A percentile compares a stretch with the other conserved stretches of the same genome.
These are phyloP conservation scores for Sonneratia caseolaris DNA, from an alignment of 345 rosid species.

Conservation along the genomic window DNA sequence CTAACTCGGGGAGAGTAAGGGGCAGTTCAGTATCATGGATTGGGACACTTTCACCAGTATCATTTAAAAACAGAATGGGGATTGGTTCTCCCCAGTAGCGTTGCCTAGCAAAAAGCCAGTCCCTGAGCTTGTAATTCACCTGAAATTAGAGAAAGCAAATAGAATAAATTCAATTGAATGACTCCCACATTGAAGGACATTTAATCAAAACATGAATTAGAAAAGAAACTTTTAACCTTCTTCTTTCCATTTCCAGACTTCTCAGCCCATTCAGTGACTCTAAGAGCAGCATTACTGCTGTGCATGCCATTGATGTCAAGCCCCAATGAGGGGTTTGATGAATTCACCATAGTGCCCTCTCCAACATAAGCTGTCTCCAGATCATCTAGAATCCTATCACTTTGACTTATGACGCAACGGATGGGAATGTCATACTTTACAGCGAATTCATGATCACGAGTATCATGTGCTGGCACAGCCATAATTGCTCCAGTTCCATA, in stretches of 20 bases:
- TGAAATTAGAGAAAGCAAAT: conserved; percentile 16
- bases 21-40: conserved; percentile 70
- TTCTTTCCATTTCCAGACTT: conserved; percentile 69
- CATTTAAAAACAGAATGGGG: conserved; percentile 67
- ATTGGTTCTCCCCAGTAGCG: conserved; percentile 99
- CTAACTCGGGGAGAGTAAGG: conserved; percentile 74
- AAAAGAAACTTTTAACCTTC: conserved; percentile 41
- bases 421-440: conserved; percentile 61
- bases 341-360: conserved; percentile 48
- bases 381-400: conserved; percentile 29
- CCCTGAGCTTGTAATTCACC: conserved; percentile 92
- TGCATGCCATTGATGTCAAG: conserved; percentile 75
- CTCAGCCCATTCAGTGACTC: conserved; percentile 76
- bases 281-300: conserved; percentile 55
- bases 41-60: conserved; percentile 54
- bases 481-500: conserved; percentile 97
- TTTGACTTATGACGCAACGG: conserved; percentile 51
- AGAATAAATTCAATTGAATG: not conserved
- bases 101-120: conserved; percentile 98
- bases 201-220: not conserved
- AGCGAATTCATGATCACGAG: conserved; percentile 81
- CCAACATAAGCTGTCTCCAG: conserved; percentile 49
- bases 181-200: not conserved
- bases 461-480: conserved; percentile 95
- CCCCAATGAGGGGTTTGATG: conserved; percentile 45